Evolutionary conservation across 1,284 basidiomycete genomes (phyloP), one percentile per base, ranked within the genome.

Genomic region (Coniferiporia sulphurascens): DNA sequence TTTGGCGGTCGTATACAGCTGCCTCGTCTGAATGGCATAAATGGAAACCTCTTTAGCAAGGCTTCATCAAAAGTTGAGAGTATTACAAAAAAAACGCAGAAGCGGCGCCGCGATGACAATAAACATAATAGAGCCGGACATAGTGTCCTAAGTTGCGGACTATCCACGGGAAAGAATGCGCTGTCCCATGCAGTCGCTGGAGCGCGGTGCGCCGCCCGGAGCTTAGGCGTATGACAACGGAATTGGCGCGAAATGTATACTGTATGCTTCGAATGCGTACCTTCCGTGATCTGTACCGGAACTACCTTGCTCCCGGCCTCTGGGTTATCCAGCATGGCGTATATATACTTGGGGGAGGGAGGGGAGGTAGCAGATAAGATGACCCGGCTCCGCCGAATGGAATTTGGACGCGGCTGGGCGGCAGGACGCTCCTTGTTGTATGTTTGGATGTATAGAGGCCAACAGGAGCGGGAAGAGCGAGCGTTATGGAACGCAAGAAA

Each of bases 1-100:
- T 98, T 75, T 98, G 96, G 44, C 96, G 87, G 74, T 98, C 96
- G 72, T 99, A 98, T 34, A 98, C 75, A 4, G 89, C 89, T 15
- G 89, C 91, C 70, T 93, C 90, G 72, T 89, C 90, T 87, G 64
- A 58, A 45, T 45, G 44, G 56, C 43, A 52, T 44, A 22, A 45
- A 32, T 35, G 52, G 44, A 46, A 52, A 17, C 22, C 19, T 21
- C 32, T 13, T 52, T 13, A 58, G 58, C 17, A 48, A 21, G 19
- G 12, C 19, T 34, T 38, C 21, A 41, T n/a, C 36, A 61, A 46
- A 53, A 54, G 7, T 41, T 27, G 44, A 55, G n/a, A 50, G 35
- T 52, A 41, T 27, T 12, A 32, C 19, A 48, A 19, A 36, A 35
- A 46, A 55, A 41, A 15, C 9, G 17, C 44, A 21, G 44, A 32